Conservation (phyloP, 192 early-diverging fungal species). For the Coemansia sp. region DNA sequence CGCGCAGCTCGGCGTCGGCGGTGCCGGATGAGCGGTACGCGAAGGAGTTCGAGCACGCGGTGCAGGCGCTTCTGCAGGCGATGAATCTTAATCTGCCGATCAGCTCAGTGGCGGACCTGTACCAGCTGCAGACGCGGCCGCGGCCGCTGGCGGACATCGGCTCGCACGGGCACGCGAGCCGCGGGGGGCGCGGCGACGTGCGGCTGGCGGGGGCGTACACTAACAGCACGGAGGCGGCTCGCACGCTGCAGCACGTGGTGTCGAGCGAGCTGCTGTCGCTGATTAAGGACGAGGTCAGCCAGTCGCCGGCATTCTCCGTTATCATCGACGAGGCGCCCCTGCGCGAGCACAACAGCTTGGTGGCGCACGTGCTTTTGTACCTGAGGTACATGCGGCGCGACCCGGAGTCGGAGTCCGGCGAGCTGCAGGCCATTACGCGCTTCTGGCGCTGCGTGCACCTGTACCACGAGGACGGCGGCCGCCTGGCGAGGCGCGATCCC, state of each 20-base stretch:
- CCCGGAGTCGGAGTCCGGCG: constrained; percentile 21
- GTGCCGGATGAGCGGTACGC: constrained; percentile 27
- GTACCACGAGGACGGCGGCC: constrained; percentile 37
- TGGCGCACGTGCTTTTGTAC: constrained; percentile 46
- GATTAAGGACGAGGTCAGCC: constrained; percentile 52
- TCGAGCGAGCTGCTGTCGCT: constrained; percentile 53
- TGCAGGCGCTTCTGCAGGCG: constrained; percentile 51
- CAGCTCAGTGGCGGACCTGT: constrained; percentile 40
- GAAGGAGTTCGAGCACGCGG: constrained; percentile 43
- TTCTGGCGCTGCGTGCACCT: constrained; percentile 54
- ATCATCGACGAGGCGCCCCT: constrained; percentile 52
- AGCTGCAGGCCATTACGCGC: constrained; percentile 45
- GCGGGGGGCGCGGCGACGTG: constrained; percentile 7
- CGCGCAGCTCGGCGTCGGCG: constrained; percentile 6
- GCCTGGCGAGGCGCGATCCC: constrained; percentile 35
- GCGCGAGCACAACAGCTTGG: constrained; percentile 53
- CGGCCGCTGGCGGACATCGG: constrained; percentile 34
- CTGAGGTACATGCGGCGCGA: constrained; percentile 43
- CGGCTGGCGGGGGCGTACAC: constrained; percentile 32
- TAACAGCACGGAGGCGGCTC: constrained; percentile 33
- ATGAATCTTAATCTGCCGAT: constrained; percentile 49
- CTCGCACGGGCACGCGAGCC: constrained; percentile 12
- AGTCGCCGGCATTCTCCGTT: constrained; percentile 51
- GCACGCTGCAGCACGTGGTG: constrained; percentile 48
- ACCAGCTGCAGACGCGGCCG: constrained; percentile 35